These are phyloP conservation scores for Symbiotaphrina buchneri DNA, from an alignment of 495 filamentous ascomycete species.

Conservation along the genomic window DNA sequence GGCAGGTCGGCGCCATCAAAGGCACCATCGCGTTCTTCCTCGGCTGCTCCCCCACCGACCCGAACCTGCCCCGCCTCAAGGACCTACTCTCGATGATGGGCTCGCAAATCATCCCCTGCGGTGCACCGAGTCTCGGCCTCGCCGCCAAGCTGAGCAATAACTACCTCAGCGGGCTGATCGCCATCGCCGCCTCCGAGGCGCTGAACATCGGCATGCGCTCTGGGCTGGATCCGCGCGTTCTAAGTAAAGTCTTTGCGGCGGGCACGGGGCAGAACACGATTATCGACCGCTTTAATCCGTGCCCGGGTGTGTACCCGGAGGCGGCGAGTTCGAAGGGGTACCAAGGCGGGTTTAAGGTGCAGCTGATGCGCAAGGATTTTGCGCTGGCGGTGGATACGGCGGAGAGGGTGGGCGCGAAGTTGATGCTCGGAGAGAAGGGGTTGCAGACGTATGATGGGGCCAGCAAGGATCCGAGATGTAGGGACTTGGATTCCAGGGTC, in stretches of 20 bases:
- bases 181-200: constrained; percentile 26
- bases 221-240: constrained; percentile 22
- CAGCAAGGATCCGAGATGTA: too few relatives aligned
- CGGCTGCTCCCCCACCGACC: constrained; percentile 15
- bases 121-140: constrained; percentile 23
- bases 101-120: constrained; percentile 24
- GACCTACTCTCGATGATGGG: constrained; percentile 21
- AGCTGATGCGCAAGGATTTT: too few relatives aligned
- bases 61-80: constrained; percentile 11
- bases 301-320: too few relatives aligned
- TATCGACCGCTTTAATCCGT: too few relatives aligned
- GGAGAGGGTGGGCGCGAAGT: too few relatives aligned
- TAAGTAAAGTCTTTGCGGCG: constrained; percentile 22
- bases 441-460: too few relatives aligned
- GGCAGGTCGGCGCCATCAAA: constrained; percentile 21
- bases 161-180: constrained; percentile 27
- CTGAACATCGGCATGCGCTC: constrained; percentile 30
- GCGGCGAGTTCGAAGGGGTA: too few relatives aligned
- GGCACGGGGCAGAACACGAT: constrained; percentile 27
- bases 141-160: constrained; percentile 32
- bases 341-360: too few relatives aligned
- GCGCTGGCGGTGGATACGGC: too few relatives aligned
- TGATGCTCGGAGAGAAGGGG: too few relatives aligned
- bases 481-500: too few relatives aligned
- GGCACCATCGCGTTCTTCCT: constrained; percentile 25